phyloP scores from a whole-genome alignment of 257 asterid genomes.

The Cordia subcordata region DNA sequence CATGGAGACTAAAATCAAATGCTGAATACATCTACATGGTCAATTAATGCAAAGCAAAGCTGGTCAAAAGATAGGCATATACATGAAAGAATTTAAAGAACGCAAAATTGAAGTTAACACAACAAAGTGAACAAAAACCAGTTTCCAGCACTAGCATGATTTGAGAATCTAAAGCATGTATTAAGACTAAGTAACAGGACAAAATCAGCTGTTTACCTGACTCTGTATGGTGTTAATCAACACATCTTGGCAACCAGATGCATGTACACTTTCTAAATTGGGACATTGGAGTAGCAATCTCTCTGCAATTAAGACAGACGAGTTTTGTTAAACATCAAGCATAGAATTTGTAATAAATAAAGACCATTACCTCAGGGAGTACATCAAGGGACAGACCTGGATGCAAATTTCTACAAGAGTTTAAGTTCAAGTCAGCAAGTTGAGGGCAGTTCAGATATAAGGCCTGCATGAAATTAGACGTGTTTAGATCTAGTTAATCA shows the following conservation, averaged over 20 bases:
- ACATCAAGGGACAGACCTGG: slow-evolving; percentile 49
- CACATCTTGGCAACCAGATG: slow-evolving; percentile 61
- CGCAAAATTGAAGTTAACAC: background rate
- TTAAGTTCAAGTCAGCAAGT: slow-evolving; percentile 76
- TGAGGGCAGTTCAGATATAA: slow-evolving; percentile 75
- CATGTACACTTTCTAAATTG: slow-evolving; percentile 71
- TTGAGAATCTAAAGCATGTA: background rate
- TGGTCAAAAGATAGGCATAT: background rate
- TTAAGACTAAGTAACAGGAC: background rate
- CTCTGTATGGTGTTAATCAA: slow-evolving; percentile 65
- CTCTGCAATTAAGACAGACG: slow-evolving; percentile 39
- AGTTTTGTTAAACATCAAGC: slow-evolving; percentile 7
- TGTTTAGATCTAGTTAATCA: slow-evolving; percentile 18
- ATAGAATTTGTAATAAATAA: background rate
- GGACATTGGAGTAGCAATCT: slow-evolving; percentile 83
- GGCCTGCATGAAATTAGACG: slow-evolving; percentile 52
- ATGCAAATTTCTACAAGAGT: slow-evolving; percentile 73
- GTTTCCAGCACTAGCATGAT: background rate
- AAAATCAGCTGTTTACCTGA: slow-evolving; percentile 46
- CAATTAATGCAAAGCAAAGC: background rate
- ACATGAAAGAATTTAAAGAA: background rate
- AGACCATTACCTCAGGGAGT: background rate
- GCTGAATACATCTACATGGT: too few relatives aligned
- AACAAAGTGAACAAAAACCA: too few relatives aligned
- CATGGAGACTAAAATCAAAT: too few relatives aligned